A percentile compares a stretch with the other conserved stretches of the same genome.
Conservation (phyloP, 805 yeast species). For the Grigorovia humatica region DNA sequence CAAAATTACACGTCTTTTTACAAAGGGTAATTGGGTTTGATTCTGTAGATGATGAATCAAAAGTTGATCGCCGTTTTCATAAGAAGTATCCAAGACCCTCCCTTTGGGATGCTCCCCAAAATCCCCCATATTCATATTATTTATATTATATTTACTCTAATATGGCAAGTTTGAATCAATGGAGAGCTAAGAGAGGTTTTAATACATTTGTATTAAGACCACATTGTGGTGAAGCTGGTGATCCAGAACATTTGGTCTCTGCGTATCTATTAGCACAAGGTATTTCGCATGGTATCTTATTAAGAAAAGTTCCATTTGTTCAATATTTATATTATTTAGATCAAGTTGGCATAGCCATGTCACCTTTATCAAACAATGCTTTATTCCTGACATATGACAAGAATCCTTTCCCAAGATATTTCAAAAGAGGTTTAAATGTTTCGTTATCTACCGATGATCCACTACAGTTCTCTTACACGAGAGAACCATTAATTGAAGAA, state of each 20-base stretch:
- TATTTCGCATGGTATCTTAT: constrained; percentile 87
- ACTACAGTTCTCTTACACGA: constrained; percentile 89
- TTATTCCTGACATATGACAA: constrained; percentile 91
- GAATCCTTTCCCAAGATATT: constrained; percentile 87
- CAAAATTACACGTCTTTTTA: constrained; percentile 80
- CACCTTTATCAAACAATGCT: constrained; percentile 95
- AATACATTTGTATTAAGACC: constrained; percentile 94
- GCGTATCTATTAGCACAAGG: constrained; percentile 86
- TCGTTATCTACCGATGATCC: constrained; percentile 97
- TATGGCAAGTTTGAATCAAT: constrained; percentile 73
- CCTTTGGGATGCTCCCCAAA: constrained; percentile 64
- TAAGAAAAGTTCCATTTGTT: constrained; percentile 89
- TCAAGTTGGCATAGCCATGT: constrained; percentile 96
- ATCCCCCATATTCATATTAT: constrained; percentile 98
- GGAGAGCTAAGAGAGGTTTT: constrained; percentile 65
- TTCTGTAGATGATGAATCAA: constrained; percentile 96
- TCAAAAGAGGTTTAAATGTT: constrained; percentile 88
- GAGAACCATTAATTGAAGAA: constrained; percentile 95
- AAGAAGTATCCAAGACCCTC: constrained; percentile 79
- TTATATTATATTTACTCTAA: constrained; percentile 83
- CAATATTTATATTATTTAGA: constrained; percentile 89
- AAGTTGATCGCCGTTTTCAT: constrained; percentile 73
- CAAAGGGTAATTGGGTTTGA: constrained; percentile 96
- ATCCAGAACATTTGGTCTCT: constrained; percentile 89
- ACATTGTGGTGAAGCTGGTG: constrained; percentile 99